These are phyloP conservation scores for Mollisia scopiformis DNA, from an alignment of 2,329 filamentous ascomycete genomes.

Conservation along the genomic window DNA sequence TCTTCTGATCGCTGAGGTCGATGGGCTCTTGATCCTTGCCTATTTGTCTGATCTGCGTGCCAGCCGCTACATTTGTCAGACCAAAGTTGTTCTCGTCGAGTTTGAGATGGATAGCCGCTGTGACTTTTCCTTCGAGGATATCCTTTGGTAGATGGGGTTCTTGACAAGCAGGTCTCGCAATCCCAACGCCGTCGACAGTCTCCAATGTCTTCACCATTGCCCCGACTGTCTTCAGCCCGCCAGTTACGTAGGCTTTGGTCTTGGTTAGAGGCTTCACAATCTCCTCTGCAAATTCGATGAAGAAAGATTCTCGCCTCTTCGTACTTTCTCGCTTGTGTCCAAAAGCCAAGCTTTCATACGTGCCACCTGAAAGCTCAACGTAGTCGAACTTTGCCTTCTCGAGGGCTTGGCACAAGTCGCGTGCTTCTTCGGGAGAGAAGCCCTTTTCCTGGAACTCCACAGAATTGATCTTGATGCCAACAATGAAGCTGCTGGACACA, in stretches of 20 bases:
- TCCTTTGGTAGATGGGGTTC: constrained; percentile 45
- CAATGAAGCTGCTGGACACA: constrained; percentile 43
- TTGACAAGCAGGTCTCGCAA: constrained; percentile 49
- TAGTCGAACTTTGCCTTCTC: constrained; percentile 62
- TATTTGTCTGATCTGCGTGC: constrained; percentile 43
- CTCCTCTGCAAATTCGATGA: constrained; percentile 64
- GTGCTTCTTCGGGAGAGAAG: constrained; percentile 60
- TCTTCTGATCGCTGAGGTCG: constrained; percentile 51
- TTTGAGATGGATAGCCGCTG: constrained; percentile 49
- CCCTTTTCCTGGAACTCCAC: constrained; percentile 60
- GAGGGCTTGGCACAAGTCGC: constrained; percentile 52
- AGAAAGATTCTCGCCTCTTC: constrained; percentile 64
- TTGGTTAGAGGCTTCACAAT: constrained; percentile 50
- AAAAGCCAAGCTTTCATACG: constrained; percentile 53
- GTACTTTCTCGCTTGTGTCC: constrained; percentile 41
- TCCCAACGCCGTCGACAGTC: constrained; percentile 51
- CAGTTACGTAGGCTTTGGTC: constrained; percentile 58
- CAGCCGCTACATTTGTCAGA: constrained; percentile 25
- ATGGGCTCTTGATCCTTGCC: constrained; percentile 56
- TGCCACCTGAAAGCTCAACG: constrained; percentile 69
- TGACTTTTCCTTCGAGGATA: constrained; percentile 46
- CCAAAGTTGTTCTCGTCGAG: constrained; percentile 56
- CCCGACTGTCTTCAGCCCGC: constrained; percentile 59
- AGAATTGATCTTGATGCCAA: constrained; percentile 61
- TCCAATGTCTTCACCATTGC: constrained; percentile 53